Percentiles rank a stretch among this genome's conserved stretches.
Evolutionary conservation across 495 filamentous ascomycete species (phyloP).

Genomic region (Penicillium maclennaniae): DNA sequence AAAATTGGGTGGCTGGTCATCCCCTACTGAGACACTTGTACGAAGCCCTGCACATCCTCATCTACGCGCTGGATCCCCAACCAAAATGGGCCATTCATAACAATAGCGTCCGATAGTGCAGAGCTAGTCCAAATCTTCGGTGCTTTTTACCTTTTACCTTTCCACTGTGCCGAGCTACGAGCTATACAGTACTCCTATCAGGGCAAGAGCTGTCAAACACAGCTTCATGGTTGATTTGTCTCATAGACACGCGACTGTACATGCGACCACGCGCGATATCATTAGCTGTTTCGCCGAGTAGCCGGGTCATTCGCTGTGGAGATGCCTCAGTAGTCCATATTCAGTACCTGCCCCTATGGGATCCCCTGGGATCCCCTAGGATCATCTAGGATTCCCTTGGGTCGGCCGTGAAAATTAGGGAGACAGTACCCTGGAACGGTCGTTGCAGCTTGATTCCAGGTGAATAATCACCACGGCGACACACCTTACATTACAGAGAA

Average conservation of each 20-base stretch:
- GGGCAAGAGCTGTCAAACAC: neutral
- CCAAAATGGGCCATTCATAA: neutral
- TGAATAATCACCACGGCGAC: constrained; percentile 5
- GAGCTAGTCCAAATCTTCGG: neutral
- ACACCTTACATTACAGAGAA: constrained; percentile 1
- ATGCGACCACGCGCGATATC: neutral
- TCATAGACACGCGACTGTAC: neutral
- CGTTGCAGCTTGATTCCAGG: neutral
- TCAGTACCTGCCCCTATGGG: neutral
- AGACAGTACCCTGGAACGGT: neutral
- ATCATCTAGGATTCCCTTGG: neutral
- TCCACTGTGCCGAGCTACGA: neutral
- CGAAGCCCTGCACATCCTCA: constrained; percentile 16
- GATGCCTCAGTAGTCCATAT: neutral
- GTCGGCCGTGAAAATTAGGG: neutral
- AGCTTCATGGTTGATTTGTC: neutral
- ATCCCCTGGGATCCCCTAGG: neutral
- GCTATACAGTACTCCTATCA: neutral
- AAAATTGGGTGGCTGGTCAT: constrained; percentile 1
- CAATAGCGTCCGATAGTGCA: neutral
- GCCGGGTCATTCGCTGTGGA: neutral
- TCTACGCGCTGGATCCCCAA: constrained; percentile 13
- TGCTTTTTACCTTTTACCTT: constrained; percentile 4
- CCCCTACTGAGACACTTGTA: constrained; percentile 1
- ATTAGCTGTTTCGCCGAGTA: neutral